Percentiles rank a stretch among this genome's conserved stretches.
Conservation (phyloP, 140 eudicot species). For the Erigeron philadelphicus region DNA sequence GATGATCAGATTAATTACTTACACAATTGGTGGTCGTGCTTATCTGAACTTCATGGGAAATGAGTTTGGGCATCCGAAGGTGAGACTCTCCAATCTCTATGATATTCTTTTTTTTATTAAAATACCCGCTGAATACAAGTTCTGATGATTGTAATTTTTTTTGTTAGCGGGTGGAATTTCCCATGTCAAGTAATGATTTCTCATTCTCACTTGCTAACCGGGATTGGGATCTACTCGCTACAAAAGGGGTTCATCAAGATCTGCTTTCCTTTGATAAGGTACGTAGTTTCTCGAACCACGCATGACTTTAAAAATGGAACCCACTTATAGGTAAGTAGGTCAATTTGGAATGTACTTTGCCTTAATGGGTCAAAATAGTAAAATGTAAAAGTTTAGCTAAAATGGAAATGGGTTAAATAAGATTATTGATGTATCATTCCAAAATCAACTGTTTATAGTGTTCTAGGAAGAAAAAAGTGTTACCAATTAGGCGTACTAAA, state of each 20-base stretch:
- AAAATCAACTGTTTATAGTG: neutral
- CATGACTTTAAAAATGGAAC: no score
- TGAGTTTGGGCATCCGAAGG: constrained; percentile 95
- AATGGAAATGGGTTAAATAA: neutral
- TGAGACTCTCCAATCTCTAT: constrained; percentile 17
- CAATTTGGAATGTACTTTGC: neutral
- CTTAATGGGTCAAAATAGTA: neutral
- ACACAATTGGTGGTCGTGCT: constrained; percentile 74
- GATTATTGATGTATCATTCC: neutral
- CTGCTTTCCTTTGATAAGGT: constrained; percentile 87
- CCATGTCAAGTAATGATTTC: constrained; percentile 65
- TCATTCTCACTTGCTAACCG: constrained; percentile 83
- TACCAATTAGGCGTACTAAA: neutral
- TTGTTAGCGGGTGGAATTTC: constrained; percentile 86
- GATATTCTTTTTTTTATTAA: neutral
- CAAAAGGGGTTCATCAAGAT: constrained; percentile 51
- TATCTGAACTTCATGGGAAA: constrained; percentile 97
- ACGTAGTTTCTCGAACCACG: constrained; percentile 1
- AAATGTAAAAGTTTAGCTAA: neutral
- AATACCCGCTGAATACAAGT: neutral
- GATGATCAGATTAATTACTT: constrained; percentile 86
- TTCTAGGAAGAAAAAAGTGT: neutral
- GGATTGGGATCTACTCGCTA: constrained; percentile 69
- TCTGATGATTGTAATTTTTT: constrained; percentile 11
- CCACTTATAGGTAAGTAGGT: neutral